A percentile compares a stretch with the other conserved stretches of the same genome.
These are phyloP conservation scores for Gossypium schwendimanii DNA, from an alignment of 441 rosid genomes.

Conservation along the genomic window DNA sequence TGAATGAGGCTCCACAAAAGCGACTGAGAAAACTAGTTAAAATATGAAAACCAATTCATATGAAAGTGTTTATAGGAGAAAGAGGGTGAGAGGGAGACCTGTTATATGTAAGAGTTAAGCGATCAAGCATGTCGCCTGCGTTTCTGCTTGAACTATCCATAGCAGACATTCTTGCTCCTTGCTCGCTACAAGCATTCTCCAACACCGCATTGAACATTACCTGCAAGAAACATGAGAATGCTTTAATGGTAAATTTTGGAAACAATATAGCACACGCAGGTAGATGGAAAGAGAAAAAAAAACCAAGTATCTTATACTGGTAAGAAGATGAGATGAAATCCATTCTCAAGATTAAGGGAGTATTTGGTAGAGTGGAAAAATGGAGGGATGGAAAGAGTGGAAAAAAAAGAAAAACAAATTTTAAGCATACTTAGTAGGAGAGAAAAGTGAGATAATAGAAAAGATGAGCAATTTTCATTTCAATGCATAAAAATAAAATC, in stretches of 20 bases:
- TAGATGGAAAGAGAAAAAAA: neutral
- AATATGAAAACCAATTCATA: neutral
- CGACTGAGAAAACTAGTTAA: neutral
- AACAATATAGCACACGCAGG: neutral
- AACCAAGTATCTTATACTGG: neutral
- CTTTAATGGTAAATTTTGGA: neutral
- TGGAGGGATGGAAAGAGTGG: too few relatives aligned
- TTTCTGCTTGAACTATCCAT: slow-evolving; percentile 98
- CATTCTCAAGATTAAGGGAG: neutral
- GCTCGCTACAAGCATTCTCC: slow-evolving; percentile 95
- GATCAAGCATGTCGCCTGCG: slow-evolving; percentile 96
- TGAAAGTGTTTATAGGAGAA: neutral
- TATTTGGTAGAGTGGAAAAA: too few relatives aligned
- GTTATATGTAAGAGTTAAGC: slow-evolving; percentile 85
- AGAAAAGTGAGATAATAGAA: too few relatives aligned
- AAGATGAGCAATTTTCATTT: too few relatives aligned
- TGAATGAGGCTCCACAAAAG: neutral
- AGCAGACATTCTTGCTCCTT: slow-evolving; percentile 96
- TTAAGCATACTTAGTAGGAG: too few relatives aligned
- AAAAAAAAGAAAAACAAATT: too few relatives aligned
- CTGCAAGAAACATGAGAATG: slow-evolving; percentile 21
- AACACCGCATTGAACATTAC: slow-evolving; percentile 80
- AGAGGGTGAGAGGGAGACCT: slow-evolving; percentile 30
- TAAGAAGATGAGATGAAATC: neutral
- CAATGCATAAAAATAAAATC: too few relatives aligned